Percentiles rank a stretch among this genome's conserved stretches.
phyloP scores from a whole-genome alignment of 352 stramenopile genomes.

The Aphanomyces astaci region DNA sequence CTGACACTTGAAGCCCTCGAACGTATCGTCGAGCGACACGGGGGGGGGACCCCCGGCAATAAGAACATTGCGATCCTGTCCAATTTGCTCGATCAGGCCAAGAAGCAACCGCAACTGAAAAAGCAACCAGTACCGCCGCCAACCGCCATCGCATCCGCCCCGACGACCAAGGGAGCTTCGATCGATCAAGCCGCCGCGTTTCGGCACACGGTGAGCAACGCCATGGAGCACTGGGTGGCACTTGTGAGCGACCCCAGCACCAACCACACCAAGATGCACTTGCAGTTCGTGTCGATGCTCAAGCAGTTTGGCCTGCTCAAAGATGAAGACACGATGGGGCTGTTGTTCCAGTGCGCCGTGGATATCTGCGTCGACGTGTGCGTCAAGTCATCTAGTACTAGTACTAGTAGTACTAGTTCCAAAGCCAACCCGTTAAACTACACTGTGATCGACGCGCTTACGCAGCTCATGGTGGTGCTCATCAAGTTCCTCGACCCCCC shows the following conservation, averaged over 20 bases:
- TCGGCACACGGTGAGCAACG: conserved; percentile 81
- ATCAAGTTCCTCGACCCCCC: conserved; percentile 89
- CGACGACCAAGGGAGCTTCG: conserved; percentile 25
- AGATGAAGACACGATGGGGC: conserved; percentile 94
- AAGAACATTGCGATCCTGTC: conserved; percentile 83
- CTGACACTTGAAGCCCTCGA: conserved; percentile 90
- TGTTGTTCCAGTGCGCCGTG: conserved; percentile 95
- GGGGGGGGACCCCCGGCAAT: conserved; percentile 49
- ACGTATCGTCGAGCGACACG: conserved; percentile 77
- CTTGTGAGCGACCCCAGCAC: conserved; percentile 91
- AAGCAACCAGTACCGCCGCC: conserved; percentile 15
- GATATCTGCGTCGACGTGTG: conserved; percentile 97
- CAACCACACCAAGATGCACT: conserved; percentile 92
- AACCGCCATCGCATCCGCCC: neutral
- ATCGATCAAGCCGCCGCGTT: conserved; percentile 68
- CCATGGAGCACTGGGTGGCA: conserved; percentile 97
- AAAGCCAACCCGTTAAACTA: no score
- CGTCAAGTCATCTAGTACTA: no score
- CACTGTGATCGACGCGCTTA: conserved; percentile 93
- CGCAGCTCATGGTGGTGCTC: conserved; percentile 94
- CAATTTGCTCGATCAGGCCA: conserved; percentile 68
- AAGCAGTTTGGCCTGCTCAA: conserved; percentile 94
- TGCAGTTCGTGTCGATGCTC: conserved; percentile 96
- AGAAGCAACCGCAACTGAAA: conserved; percentile 37
- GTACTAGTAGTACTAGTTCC: no score